Base-by-base conservation (phyloP, 1,284 basidiomycete genomes). In the Pyrrhoderma noxium region DNA sequence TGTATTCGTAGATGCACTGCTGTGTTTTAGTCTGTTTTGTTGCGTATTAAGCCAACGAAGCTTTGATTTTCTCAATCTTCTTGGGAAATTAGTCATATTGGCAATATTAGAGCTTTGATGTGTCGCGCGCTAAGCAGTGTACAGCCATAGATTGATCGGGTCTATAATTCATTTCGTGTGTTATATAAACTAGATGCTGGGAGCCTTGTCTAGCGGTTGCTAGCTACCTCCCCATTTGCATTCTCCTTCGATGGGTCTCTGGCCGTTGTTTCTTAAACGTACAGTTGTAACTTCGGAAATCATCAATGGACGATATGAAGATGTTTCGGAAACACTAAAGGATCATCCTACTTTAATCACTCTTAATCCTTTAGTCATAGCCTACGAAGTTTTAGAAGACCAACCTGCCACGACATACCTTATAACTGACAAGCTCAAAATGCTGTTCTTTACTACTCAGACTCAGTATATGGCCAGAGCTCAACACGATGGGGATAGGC, bases 361-460 rank as follows among this genome's bases (percentile, higher is more conserved):
- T 7, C 60, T 68, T 7, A 68, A 63, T 45, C 68, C 72, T 2
- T 56, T 71, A 41, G 61, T 71, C n/a, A 57, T 62, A 27, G 57
- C 59, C 43, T 56, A 61, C 9, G 58, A 54, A 16, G 50, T 55
- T 22, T 62, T 65, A 49, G 57, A 64, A 0, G 51, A 61, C 8
- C 62, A 69, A 36, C 56, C 62, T 3, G 54, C 52, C 3, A 31
- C 7, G 11, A 57, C 64, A 23, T 70, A 67, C 58, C 62, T 61
- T 2, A 59, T 74, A n/a, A 63, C 58, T 9, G 70, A 73, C 34
- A 58, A 52, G 19, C 48, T 71, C 2, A 57, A n/a, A n/a, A n/a
- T n/a, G n/a, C n/a, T n/a, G n/a, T n/a, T n/a, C n/a, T n/a, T n/a
- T n/a, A n/a, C n/a, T n/a, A n/a, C n/a, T n/a, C n/a, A n/a, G n/a